Base-by-base conservation (phyloP, 1,284 basidiomycete genomes). In the Wolfiporia cocos region DNA sequence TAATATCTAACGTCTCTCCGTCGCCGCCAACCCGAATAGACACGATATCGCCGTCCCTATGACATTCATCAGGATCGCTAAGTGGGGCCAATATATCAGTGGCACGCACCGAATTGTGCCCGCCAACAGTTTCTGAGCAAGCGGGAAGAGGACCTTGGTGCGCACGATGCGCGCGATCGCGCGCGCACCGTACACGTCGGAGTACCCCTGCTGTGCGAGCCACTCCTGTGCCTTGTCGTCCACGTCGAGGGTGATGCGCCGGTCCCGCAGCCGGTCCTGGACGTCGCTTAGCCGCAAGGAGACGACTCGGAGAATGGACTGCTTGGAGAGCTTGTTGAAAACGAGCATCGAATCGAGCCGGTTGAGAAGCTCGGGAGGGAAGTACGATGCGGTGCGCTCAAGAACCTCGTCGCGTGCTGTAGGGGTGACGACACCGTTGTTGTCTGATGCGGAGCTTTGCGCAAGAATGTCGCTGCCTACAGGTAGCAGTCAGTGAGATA, bases 341-440 rank as follows among this genome's bases (percentile, higher is more conserved):
- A 94, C 86, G 19, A 87, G 69, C 60, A 87, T 85, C 10, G 89
- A 83, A 61, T 95, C 92, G 41, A 95, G 74, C 10, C 92, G 82
- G 61, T 95, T 94, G 44, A 93, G 73, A 1, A 97, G 73, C 63
- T 97, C 93, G 0, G 93, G 93, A 14, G 91, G 83, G 73, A 94
- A 95, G 63, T 83, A 81, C 46, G 80, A 77, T 4, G 78, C 68
- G 0, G 90, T 88, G 23, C 85, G 74, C 44, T 78, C 74, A 18
- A 94, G 67, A n/a, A 97, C 90, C 47, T 80, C 72, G 4, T 73
- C 59, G 40, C 74, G 76, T 11, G 90, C 83, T 37, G 70, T 66
- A 1, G 70, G 58, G 0, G 80, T 86, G 15, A 95, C 76, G 2
- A 76, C 60, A 1, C 92, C 92, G 33, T 84, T 70, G 5, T 59